These are phyloP conservation scores for Yamadazyma aaseri DNA, from an alignment of 1,139 yeast species.

Conservation along the genomic window DNA sequence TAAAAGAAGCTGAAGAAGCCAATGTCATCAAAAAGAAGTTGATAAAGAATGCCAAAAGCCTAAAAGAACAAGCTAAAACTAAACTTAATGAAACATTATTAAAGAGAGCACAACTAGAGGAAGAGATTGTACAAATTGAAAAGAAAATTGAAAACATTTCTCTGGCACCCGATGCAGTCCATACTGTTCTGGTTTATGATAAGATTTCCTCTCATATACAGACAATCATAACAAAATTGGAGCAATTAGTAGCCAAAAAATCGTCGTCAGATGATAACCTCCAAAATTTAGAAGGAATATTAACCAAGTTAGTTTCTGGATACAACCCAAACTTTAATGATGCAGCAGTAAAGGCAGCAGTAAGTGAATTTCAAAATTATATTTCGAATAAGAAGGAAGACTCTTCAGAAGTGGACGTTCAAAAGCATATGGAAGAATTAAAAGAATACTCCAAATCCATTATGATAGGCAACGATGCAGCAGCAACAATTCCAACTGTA, in stretches of 20 bases:
- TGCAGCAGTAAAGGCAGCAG: slow-evolving; percentile 77
- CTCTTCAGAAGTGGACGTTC: neutral
- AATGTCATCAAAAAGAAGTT: slow-evolving; percentile 19
- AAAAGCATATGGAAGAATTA: slow-evolving; percentile 12
- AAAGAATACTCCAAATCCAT: slow-evolving; percentile 13
- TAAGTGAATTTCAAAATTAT: slow-evolving; percentile 58
- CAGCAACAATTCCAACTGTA: slow-evolving; percentile 19
- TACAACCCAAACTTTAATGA: slow-evolving; percentile 92
- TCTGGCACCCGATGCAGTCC: slow-evolving; percentile 4
- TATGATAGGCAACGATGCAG: slow-evolving; percentile 3
- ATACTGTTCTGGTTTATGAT: slow-evolving; percentile 18
- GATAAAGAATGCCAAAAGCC: slow-evolving; percentile 26
- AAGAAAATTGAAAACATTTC: slow-evolving; percentile 11
- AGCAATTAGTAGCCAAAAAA: neutral
- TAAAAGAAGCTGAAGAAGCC: slow-evolving; percentile 23
- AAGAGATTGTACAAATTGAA: slow-evolving; percentile 31
- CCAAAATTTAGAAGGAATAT: slow-evolving; percentile 38
- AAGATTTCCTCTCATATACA: slow-evolving; percentile 19
- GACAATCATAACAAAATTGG: slow-evolving; percentile 11
- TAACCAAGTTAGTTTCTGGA: slow-evolving; percentile 48
- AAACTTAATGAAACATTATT: slow-evolving; percentile 19
- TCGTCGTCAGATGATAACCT: neutral
- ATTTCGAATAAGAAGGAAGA: slow-evolving; percentile 33
- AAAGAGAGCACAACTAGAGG: slow-evolving; percentile 7
- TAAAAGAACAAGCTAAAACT: slow-evolving; percentile 21